Percentiles rank a stretch among this genome's conserved stretches.
Conservation (phyloP, 2,329 filamentous ascomycete species). For the Aschersonia sp. region DNA sequence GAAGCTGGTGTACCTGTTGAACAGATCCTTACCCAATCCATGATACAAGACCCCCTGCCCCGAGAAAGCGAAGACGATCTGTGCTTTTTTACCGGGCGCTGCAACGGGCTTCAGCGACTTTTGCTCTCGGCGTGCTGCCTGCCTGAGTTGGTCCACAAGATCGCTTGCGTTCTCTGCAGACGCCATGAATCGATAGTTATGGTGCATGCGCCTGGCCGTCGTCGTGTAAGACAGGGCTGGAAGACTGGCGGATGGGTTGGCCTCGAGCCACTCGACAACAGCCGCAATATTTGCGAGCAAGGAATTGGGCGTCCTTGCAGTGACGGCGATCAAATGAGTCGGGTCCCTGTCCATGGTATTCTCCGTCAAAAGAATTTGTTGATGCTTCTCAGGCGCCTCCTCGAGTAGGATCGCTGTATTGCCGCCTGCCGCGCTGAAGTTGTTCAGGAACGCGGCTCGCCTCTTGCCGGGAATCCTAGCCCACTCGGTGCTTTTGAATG, state of each 20-base stretch:
- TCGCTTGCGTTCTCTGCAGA: constrained; percentile 14
- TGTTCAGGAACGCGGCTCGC: constrained; percentile 28
- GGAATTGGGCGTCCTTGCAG: constrained; percentile 34
- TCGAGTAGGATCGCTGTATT: constrained; percentile 51
- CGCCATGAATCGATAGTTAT: constrained; percentile 39
- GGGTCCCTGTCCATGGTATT: not conserved
- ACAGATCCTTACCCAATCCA: constrained; percentile 36
- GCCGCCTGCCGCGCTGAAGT: constrained; percentile 37
- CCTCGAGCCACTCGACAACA: not conserved
- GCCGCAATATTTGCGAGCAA: constrained; percentile 30
- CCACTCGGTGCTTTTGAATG: constrained; percentile 20
- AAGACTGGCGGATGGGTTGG: constrained; percentile 22
- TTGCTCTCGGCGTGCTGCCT: not conserved
- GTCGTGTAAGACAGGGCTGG: constrained; percentile 48
- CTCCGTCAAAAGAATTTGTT: too few relatives aligned
- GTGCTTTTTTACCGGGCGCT: constrained; percentile 1
- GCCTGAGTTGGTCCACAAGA: not conserved
- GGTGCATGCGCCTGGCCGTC: constrained; percentile 48
- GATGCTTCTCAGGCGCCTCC: constrained; percentile 28
- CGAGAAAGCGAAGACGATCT: constrained; percentile 36
- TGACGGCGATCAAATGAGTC: constrained; percentile 39
- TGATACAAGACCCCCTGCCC: constrained; percentile 41
- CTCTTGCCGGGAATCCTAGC: constrained; percentile 9
- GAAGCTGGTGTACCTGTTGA: constrained; percentile 7
- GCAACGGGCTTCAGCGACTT: not conserved